A percentile compares a stretch with the other conserved stretches of the same genome.
Conservation (phyloP, 2,329 filamentous ascomycete genomes). For the Helicocarpus griseus region DNA sequence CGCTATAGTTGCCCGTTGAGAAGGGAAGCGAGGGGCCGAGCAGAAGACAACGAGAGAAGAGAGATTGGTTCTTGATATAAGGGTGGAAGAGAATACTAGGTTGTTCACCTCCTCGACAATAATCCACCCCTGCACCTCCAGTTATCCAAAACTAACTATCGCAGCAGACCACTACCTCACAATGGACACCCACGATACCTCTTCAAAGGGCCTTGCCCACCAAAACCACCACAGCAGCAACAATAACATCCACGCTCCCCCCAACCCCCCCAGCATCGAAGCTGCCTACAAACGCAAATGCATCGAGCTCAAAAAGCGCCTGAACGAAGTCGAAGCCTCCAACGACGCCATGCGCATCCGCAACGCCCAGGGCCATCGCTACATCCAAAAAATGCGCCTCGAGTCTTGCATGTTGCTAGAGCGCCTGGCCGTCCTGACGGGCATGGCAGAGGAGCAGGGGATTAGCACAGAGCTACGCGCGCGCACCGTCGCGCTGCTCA, state of each 20-base stretch:
- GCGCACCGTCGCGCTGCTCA: slow-evolving; percentile 26
- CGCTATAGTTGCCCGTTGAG: no score
- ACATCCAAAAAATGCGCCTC: slow-evolving; percentile 83
- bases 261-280: slow-evolving; percentile 79
- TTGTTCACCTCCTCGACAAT: no score
- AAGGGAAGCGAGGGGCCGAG: no score
- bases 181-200: slow-evolving; percentile 1
- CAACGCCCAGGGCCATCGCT: slow-evolving; percentile 68
- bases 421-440: slow-evolving; percentile 30
- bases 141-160: no score
- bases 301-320: slow-evolving; percentile 83
- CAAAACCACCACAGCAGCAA: slow-evolving; percentile 16
- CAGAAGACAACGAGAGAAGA: no score
- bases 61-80: no score
- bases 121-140: no score
- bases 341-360: slow-evolving; percentile 77
- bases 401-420: slow-evolving; percentile 36
- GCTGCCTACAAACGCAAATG: slow-evolving; percentile 95
- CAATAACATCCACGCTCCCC: slow-evolving; percentile 14
- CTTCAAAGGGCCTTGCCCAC: slow-evolving; percentile 14
- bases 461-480: slow-evolving; percentile 26
- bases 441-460: slow-evolving; percentile 26
- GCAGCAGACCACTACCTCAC: slow-evolving; percentile 23
- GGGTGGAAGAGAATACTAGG: no score
- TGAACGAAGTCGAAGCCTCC: slow-evolving; percentile 82